Evolutionary conservation across 2,329 filamentous ascomycete species (phyloP).

Genomic region (Colletotrichum scovillei): DNA sequence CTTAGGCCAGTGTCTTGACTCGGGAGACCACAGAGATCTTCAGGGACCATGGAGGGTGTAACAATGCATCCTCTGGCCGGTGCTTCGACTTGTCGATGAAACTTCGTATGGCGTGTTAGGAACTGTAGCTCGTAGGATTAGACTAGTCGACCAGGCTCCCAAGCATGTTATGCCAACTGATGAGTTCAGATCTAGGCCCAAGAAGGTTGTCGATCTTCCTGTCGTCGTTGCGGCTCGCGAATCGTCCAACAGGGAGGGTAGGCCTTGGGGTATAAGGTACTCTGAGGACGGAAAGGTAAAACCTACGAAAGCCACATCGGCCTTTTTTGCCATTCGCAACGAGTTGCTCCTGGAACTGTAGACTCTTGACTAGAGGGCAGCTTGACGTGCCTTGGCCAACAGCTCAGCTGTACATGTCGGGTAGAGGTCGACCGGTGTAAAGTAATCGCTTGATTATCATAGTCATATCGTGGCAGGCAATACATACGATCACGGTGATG

Average conservation of each 20-base stretch:
- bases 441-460: neutral
- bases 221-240: conserved; percentile 15
- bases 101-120: conserved; percentile 17
- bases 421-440: neutral
- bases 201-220: conserved; percentile 23
- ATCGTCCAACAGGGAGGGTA: conserved; percentile 15
- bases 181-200: neutral
- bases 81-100: neutral
- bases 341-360: neutral
- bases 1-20: conserved; percentile 20
- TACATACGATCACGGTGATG: neutral
- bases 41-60: neutral
- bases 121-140: neutral
- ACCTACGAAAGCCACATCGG: neutral
- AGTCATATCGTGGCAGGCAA: neutral
- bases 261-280: neutral
- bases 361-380: neutral
- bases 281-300: conserved; percentile 13
- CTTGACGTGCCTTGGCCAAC: neutral
- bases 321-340: neutral
- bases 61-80: conserved; percentile 6
- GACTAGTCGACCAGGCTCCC: neutral
- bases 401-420: neutral
- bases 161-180: neutral
- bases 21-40: neutral